phyloP scores from a whole-genome alignment of 2,329 filamentous ascomycete genomes.

The Aspergillus awamori region DNA sequence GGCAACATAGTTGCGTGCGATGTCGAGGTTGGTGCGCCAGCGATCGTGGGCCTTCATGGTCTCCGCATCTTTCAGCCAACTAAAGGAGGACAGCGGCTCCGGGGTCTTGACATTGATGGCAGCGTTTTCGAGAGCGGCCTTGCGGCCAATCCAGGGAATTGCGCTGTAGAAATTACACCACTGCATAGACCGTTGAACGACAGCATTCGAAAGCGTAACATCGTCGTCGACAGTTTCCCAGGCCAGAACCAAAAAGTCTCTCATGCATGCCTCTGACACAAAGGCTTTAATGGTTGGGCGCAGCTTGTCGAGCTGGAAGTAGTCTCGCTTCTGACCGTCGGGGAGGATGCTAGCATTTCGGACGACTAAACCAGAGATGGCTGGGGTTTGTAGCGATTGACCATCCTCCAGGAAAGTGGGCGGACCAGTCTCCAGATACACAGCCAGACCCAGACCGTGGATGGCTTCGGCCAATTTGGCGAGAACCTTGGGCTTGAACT shows the following conservation, averaged over 20 bases:
- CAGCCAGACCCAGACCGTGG: constrained; percentile 39
- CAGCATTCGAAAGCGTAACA: constrained; percentile 43
- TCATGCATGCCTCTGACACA: constrained; percentile 49
- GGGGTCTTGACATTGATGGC: constrained; percentile 32
- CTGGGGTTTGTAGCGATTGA: constrained; percentile 37
- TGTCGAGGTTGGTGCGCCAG: constrained; percentile 42
- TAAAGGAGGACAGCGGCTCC: constrained; percentile 50
- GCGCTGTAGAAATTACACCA: constrained; percentile 54
- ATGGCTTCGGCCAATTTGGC: constrained; percentile 38
- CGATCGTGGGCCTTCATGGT: constrained; percentile 48
- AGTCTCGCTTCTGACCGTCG: constrained; percentile 47
- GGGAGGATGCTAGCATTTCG: constrained; percentile 47
- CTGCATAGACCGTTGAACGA: constrained; percentile 47
- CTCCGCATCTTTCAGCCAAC: constrained; percentile 51
- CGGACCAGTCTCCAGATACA: constrained; percentile 48
- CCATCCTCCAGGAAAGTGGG: constrained; percentile 46
- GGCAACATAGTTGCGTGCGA: constrained; percentile 20
- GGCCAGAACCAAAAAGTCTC: constrained; percentile 47
- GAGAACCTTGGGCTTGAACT: constrained; percentile 34
- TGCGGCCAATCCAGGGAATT: constrained; percentile 48
- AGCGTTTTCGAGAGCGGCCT: constrained; percentile 42
- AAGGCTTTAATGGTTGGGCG: constrained; percentile 49
- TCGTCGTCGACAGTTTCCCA: constrained; percentile 52
- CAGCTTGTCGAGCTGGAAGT: constrained; percentile 48
- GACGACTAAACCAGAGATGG: constrained; percentile 44